Conservation (phyloP, 176 grass and related monocot species). For the Miscanthus lutarioriparius region DNA sequence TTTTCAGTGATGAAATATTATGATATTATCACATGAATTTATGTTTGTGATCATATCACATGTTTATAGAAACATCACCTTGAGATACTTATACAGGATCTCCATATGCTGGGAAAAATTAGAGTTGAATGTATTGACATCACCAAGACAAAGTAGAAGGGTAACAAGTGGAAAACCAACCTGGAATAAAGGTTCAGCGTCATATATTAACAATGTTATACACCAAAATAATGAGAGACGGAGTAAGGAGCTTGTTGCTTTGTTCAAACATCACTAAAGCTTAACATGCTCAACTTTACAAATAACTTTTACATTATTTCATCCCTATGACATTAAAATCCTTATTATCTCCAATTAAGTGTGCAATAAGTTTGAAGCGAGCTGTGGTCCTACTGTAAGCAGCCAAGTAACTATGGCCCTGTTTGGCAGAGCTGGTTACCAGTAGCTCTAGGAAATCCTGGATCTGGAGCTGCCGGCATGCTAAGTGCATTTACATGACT, state of each 20-base stretch:
- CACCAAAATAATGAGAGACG: neutral
- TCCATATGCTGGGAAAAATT: conserved; percentile 81
- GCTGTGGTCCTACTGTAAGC: neutral
- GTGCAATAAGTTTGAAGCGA: conserved; percentile 19
- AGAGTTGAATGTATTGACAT: conserved; percentile 74
- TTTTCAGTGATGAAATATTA: conserved; percentile 20
- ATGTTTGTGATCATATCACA: conserved; percentile 1
- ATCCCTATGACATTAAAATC: conserved; percentile 11
- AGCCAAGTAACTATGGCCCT: neutral
- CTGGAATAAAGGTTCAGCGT: conserved; percentile 44
- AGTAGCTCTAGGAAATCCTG: neutral
- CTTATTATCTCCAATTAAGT: neutral
- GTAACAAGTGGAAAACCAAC: conserved; percentile 94
- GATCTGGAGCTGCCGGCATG: neutral
- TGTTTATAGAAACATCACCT: conserved; percentile 46
- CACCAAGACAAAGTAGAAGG: conserved; percentile 91
- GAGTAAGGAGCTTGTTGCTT: conserved; percentile 1
- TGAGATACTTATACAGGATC: conserved; percentile 95
- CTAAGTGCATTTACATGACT: neutral
- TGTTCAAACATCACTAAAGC: conserved; percentile 8
- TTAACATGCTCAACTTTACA: neutral
- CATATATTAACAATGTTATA: conserved; percentile 10
- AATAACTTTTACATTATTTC: conserved; percentile 3
- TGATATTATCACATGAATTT: neutral
- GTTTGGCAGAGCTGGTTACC: neutral